phyloP scores from a whole-genome alignment of 208 protist genomes.

The Trypanosoma theileri region DNA sequence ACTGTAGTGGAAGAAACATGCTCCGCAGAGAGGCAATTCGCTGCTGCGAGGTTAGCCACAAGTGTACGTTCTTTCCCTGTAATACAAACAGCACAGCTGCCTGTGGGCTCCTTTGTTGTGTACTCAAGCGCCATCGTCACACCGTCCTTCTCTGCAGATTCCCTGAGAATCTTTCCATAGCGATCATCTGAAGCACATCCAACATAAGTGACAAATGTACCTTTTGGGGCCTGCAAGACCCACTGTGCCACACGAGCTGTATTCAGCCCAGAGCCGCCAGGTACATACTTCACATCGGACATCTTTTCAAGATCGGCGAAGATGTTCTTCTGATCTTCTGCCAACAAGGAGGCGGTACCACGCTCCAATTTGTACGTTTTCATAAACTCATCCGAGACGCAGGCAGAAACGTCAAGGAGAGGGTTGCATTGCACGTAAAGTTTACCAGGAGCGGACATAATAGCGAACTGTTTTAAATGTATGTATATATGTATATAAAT shows the following conservation, averaged over 20 bases:
- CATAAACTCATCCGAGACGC: slow-evolving; percentile 90
- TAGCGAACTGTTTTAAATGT: not conserved
- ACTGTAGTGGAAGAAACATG: slow-evolving; percentile 85
- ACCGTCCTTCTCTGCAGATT: slow-evolving; percentile 87
- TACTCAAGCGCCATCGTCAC: slow-evolving; percentile 87
- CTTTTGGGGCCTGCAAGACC: slow-evolving; percentile 67
- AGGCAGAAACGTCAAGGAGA: slow-evolving; percentile 97
- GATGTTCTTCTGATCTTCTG: slow-evolving; percentile 93
- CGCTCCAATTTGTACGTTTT: slow-evolving; percentile 89
- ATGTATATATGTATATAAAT: not conserved
- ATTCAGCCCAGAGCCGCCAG: slow-evolving; percentile 98
- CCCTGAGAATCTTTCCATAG: slow-evolving; percentile 87
- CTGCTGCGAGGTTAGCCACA: slow-evolving; percentile 96
- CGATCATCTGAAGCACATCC: slow-evolving; percentile 96
- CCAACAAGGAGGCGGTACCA: slow-evolving; percentile 84
- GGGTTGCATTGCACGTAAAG: slow-evolving; percentile 96
- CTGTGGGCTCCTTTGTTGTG: slow-evolving; percentile 89
- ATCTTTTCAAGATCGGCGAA: slow-evolving; percentile 87
- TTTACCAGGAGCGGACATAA: slow-evolving; percentile 31
- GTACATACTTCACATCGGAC: slow-evolving; percentile 91
- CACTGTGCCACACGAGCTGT: slow-evolving; percentile 95
- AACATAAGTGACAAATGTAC: slow-evolving; percentile 70
- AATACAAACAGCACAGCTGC: slow-evolving; percentile 97
- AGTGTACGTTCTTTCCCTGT: slow-evolving; percentile 93
- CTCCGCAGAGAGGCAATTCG: slow-evolving; percentile 93